Conservation (phyloP, 2,329 filamentous ascomycete genomes). For the Penicillium fuscoglaucum region DNA sequence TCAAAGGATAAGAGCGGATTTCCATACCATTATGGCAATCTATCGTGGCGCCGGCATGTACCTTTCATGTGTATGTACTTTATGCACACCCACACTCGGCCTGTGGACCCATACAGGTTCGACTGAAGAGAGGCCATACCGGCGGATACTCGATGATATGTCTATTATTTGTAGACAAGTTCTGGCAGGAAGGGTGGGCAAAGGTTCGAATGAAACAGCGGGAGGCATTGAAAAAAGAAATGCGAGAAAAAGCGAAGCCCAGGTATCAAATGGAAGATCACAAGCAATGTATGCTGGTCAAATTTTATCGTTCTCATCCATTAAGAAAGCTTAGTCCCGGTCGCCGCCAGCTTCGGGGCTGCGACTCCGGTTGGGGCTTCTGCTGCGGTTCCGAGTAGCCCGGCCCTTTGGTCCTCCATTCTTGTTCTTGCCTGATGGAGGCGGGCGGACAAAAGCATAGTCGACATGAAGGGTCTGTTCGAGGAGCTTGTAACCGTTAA, state of each 20-base stretch:
- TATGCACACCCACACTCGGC: not conserved
- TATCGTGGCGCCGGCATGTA: constrained; percentile 32
- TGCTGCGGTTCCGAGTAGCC: constrained; percentile 43
- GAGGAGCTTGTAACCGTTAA: constrained; percentile 61
- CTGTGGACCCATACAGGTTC: not conserved
- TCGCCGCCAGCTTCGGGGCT: constrained; percentile 44
- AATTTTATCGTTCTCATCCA: constrained; percentile 9
- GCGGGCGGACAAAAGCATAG: constrained; percentile 66
- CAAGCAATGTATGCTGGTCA: constrained; percentile 4
- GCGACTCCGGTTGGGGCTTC: constrained; percentile 49
- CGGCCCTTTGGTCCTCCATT: constrained; percentile 44
- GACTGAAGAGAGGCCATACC: constrained; percentile 20
- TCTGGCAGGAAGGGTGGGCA: constrained; percentile 12
- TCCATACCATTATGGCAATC: constrained; percentile 30
- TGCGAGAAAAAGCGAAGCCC: constrained; percentile 9
- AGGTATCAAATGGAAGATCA: constrained; percentile 17
- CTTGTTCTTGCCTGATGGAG: constrained; percentile 48
- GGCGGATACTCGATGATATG: constrained; percentile 21
- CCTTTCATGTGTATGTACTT: constrained; percentile 11
- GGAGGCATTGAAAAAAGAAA: constrained; percentile 11
- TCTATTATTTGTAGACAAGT: not conserved
- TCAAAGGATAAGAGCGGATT: not conserved
- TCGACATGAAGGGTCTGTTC: constrained; percentile 67
- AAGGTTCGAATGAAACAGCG: constrained; percentile 7
- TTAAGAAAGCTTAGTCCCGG: constrained; percentile 30